These are phyloP conservation scores for Melanogaster broomeanus DNA, from an alignment of 768 basidiomycete genomes.

Conservation along the genomic window DNA sequence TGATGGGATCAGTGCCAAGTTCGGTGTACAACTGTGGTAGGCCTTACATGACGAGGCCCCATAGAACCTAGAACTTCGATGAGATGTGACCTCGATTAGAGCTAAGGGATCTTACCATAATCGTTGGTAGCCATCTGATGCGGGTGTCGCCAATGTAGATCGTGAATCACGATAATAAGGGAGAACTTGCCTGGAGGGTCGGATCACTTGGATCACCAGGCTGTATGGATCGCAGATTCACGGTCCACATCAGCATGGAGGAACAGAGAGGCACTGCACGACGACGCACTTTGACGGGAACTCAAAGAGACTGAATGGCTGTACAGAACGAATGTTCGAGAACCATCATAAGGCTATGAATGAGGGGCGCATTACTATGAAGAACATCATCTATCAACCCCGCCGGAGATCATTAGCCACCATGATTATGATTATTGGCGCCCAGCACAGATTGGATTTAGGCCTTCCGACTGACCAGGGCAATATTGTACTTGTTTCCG, in stretches of 20 bases:
- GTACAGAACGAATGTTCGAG: not conserved
- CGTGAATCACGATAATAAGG: no score
- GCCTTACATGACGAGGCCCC: constrained; percentile 62
- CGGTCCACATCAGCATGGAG: not conserved
- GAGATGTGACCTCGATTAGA: not conserved
- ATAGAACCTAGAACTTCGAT: constrained; percentile 42
- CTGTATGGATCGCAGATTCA: not conserved
- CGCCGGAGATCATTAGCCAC: no score
- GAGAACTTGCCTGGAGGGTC: constrained; percentile 53
- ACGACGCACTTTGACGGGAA: constrained; percentile 61
- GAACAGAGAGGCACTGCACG: not conserved
- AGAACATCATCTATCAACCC: constrained; percentile 57
- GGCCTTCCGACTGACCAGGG: constrained; percentile 49
- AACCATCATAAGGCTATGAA: not conserved
- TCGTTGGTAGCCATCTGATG: constrained; percentile 59
- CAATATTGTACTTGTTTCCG: constrained; percentile 63
- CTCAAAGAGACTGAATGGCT: constrained; percentile 54
- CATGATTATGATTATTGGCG: no score
- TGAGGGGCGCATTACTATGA: constrained; percentile 47
- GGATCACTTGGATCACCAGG: constrained; percentile 54
- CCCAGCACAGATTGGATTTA: not conserved
- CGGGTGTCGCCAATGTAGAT: not conserved
- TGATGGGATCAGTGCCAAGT: not conserved
- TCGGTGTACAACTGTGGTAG: not conserved
- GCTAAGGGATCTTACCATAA: constrained; percentile 43